Evolutionary conservation across 2,329 filamentous ascomycete species (phyloP), one percentile per base, ranked within the genome.

Genomic region (Pseudogymnoascus sp.): DNA sequence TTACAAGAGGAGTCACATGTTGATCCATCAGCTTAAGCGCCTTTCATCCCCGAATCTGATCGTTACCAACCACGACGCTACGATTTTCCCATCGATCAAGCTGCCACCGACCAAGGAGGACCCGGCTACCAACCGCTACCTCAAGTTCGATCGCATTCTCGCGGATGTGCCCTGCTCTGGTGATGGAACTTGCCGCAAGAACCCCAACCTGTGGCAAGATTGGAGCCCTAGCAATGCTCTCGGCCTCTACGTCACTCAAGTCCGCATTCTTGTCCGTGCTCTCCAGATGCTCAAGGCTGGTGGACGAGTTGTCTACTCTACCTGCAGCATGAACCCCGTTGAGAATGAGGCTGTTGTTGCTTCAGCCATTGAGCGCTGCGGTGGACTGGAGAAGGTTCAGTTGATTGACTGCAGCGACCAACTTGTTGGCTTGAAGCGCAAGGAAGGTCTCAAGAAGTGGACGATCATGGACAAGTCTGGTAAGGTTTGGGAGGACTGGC

Each of bases 161-260:
- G 93, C 94, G 47, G 94, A 99, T 76, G 94, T 99, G 0, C 94
- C 94, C 47, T 99, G 94, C 79, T 95, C 92, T 4, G 94, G 94
- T 63, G 94, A 99, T 70, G 94, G 94, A 61, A 99, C 94, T 0
- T 79, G 90, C 61, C 86, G 94, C 67, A 99, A 99, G 82, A 99
- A 99, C 71, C 82, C 88, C 63, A 90, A 89, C 73, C 81, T 99
- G 62, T 99, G 94, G 94, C 90, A 90, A 71, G 92, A 97, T 68
- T 99, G 94, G 94, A 88, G 83, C 63, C 91, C 92, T 0, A 87
- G 86, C 62, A 96, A 90, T 71, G 93, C 88, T 3, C 80, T 97
- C 60, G 94, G 93, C 22, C 82, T 99, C 35, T 89, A 97, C 74
- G 78, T 85, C 35, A 95, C 91, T 1, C 94, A 99, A 75, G 83